Conservation (phyloP, 257 asterid genomes). For the Eucommia ulmoides region DNA sequence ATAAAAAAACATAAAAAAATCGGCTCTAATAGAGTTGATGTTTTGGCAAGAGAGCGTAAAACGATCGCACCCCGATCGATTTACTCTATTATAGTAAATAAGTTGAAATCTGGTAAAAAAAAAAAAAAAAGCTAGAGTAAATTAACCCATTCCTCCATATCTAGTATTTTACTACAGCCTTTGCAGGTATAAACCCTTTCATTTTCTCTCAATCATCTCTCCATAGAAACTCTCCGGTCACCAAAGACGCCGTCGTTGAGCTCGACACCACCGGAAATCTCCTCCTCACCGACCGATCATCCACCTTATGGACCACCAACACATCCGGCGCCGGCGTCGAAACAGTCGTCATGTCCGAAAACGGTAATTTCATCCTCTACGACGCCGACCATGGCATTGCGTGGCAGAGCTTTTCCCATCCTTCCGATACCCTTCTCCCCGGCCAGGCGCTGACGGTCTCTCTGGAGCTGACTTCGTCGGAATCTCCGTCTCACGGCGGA, state of each 20-base stretch:
- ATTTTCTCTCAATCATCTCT: conserved; percentile 59
- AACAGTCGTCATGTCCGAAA: conserved; percentile 51
- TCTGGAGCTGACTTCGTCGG: conserved; percentile 47
- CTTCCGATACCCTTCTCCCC: conserved; percentile 80
- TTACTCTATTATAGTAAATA: no score
- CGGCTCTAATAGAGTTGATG: no score
- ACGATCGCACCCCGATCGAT: no score
- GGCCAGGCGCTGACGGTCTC: conserved; percentile 61
- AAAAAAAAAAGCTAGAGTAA: no score
- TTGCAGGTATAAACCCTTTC: conserved; percentile 42
- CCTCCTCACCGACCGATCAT: conserved; percentile 31
- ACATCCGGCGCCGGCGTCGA: conserved; percentile 36
- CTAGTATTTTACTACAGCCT: conserved; percentile 31
- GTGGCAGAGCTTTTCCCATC: conserved; percentile 78
- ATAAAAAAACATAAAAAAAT: no score
- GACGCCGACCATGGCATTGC: conserved; percentile 18
- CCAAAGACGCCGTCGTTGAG: conserved; percentile 58
- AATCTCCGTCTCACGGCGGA: conserved; percentile 39
- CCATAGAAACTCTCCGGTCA: conserved; percentile 77
- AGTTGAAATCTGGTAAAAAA: no score
- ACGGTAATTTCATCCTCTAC: conserved; percentile 63
- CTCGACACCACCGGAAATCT: conserved; percentile 53
- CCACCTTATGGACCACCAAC: conserved; percentile 69
- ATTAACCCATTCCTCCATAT: conserved; percentile 23
- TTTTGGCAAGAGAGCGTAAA: no score